phyloP scores from a whole-genome alignment of 163 green algal species.

The Chlorella variabilis region DNA sequence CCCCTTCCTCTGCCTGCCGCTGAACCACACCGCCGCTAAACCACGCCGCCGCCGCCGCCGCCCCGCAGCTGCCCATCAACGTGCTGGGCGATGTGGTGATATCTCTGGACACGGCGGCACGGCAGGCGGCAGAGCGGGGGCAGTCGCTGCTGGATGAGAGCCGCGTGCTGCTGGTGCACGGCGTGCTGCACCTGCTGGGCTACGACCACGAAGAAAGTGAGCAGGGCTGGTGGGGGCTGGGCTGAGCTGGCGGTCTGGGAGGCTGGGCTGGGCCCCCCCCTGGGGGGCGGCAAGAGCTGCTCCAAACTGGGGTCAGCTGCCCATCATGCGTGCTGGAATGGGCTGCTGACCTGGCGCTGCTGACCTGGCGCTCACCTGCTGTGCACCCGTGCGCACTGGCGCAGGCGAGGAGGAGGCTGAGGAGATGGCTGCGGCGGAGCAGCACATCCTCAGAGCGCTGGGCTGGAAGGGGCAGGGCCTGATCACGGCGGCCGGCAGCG shows the following conservation, averaged over 20 bases:
- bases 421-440: slow-evolving; percentile 88
- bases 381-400: too few species aligned
- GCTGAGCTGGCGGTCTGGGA: background rate
- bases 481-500: slow-evolving; percentile 52
- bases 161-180: slow-evolving; percentile 94
- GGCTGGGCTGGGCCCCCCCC: too few species aligned
- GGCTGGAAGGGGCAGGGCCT: slow-evolving; percentile 85
- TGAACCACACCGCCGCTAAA: too few species aligned
- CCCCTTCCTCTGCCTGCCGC: too few species aligned
- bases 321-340: too few species aligned
- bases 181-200: slow-evolving; percentile 93
- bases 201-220: slow-evolving; percentile 86
- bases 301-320: too few species aligned
- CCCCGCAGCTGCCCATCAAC: slow-evolving; percentile 73
- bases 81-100: slow-evolving; percentile 96
- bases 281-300: too few species aligned
- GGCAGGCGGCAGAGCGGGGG: slow-evolving; percentile 87
- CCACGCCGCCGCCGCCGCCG: too few species aligned
- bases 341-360: too few species aligned
- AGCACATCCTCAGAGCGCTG: slow-evolving; percentile 70
- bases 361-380: too few species aligned
- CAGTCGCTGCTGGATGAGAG: slow-evolving; percentile 87
- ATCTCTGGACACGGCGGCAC: slow-evolving; percentile 90
- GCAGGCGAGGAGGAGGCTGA: slow-evolving; percentile 53
- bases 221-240: background rate